Evolutionary conservation across 441 rosid genomes (phyloP), one percentile per base, ranked within the genome.

Genomic region (Isatis lusitanica): DNA sequence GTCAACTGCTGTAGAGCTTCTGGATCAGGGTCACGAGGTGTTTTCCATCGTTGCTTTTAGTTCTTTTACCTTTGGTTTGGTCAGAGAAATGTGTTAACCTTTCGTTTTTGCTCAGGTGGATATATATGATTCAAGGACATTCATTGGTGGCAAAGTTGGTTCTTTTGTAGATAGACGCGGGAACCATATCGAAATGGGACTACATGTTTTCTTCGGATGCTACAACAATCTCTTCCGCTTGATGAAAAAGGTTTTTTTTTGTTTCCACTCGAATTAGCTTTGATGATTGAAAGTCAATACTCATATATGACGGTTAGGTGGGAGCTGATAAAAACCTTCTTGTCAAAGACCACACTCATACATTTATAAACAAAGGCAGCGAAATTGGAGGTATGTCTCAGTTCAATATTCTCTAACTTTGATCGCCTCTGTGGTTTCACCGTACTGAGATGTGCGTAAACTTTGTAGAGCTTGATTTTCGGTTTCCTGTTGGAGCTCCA

Each of bases 131-230:
- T 92, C 93, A 17, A 87, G 93, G 82, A 7, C 87, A 56, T 94
- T 94, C 82, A 90, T 92, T 69, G 99, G 99, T 66, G 99, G 99
- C 68, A 94, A 94, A 87, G 99, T 92, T 12, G 99, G 99, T 73
- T 94, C 99, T 11, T 91, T 95, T 82, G 88, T 95, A 68, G 99
- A 95, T 85, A 85, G 42, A 80, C 81, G 80, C n/a, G 99, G 99
- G 63, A 95, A 95, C 83, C 99, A 95, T 73, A 74, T 95, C 4
- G 99, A 95, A 86, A 95, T 95, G 99, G 99, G 98, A 50, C 83
- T 95, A 77, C 99, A 95, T 56, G 99, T 92, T 72, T 92, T 95
- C 87, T 95, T 95, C 55, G 99, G 99, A 31, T 95, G 99, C 87
- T 95, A 95, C 79, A 95, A 85, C 80, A 95, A 95, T 84, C 96